Evolutionary conservation across 495 filamentous ascomycete species (phyloP), one percentile per base, ranked within the genome.

Genomic region (Beverwykella pulmonaria): DNA sequence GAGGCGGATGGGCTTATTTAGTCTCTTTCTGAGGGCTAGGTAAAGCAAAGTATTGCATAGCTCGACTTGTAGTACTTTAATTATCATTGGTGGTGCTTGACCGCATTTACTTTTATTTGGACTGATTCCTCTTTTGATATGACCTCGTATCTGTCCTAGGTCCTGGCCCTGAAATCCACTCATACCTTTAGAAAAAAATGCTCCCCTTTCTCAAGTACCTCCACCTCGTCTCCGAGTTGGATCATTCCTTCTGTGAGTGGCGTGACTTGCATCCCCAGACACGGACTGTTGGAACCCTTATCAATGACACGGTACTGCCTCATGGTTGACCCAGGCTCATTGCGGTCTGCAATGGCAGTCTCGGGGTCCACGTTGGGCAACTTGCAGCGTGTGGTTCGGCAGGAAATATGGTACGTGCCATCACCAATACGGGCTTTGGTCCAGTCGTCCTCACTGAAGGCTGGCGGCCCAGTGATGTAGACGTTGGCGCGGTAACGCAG

Each of bases 401-500:
- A 90, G 3, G 87, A 87, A 15, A 92, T 86, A 70, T 86, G 76
- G 57, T 80, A 85, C 19, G 73, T 73, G 46, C 74, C 65, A 36
- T 61, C 72, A 0, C 79, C 82, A 61, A 98, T 84, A 27, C 79
- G 79, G 52, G 94, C 82, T 47, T 78, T 80, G 67, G 90, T 91
- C 93, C 93, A 98, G 26, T 76, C 78, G 61, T 97, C 92, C 70
- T 97, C 93, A 1, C 69, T 80, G 68, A 87, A 92, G 0, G 87
- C 79, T 10, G 73, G 75, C 0, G 86, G 85, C 0, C 89, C 89
- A 26, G 82, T 82, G 63, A 90, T 75, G 63, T 94, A 87, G 52
- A 98, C 86, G 69, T 97, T 98, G 9, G 93, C 85, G 36, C 93
- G 86, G 77, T 96, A 97, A 4, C 91, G 86, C 1, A 82, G 71